These are phyloP conservation scores for Kluyveromyces sp. DNA, from an alignment of 1,139 yeast species.

Conservation along the genomic window DNA sequence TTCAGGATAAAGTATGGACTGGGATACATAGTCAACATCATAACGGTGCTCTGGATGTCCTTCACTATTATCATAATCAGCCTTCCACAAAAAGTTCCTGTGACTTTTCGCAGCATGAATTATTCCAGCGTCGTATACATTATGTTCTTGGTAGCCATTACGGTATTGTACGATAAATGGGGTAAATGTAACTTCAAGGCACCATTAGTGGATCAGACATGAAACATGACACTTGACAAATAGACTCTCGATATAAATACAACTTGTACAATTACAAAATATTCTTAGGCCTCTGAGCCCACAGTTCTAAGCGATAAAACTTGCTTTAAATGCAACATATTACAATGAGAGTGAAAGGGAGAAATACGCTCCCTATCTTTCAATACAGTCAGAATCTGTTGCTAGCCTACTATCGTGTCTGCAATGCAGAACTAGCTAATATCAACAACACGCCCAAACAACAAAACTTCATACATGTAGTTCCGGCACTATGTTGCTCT, in stretches of 20 bases:
- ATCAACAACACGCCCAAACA: constrained; percentile 30
- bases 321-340: no score
- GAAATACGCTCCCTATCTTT: no score
- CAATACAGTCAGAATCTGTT: background rate
- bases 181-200: constrained; percentile 57
- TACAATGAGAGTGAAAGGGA: no score
- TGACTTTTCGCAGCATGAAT: constrained; percentile 60
- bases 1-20: constrained; percentile 53
- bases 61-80: constrained; percentile 60
- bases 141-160: constrained; percentile 42
- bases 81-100: constrained; percentile 66
- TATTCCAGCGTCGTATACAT: constrained; percentile 61
- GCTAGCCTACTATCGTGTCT: background rate
- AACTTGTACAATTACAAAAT: background rate
- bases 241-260: background rate
- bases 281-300: background rate
- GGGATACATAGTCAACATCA: constrained; percentile 57
- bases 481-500: constrained; percentile 29
- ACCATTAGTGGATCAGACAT: constrained; percentile 40
- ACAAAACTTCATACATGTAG: constrained; percentile 31
- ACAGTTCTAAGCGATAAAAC: background rate
- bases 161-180: constrained; percentile 50
- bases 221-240: no score
- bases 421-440: constrained; percentile 26
- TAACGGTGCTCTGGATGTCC: constrained; percentile 56